Evolutionary conservation across 495 filamentous ascomycete species (phyloP), one percentile per base, ranked within the genome.

Genomic region (Hamigera avellanea): DNA sequence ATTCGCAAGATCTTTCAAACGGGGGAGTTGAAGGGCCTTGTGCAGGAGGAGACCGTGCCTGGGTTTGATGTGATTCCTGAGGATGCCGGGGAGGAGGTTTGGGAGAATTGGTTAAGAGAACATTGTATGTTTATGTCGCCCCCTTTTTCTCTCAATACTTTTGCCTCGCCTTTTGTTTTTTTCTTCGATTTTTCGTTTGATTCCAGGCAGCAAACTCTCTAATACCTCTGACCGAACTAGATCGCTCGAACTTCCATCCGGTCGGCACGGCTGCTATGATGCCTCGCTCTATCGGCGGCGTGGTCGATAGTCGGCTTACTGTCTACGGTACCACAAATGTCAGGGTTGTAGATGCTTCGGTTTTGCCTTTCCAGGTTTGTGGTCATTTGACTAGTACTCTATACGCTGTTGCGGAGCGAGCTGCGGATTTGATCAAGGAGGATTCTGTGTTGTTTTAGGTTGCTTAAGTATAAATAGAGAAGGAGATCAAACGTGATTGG

Each of bases 331-430:
- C 69, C n/a, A 46, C 57, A 16, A 64, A 68, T 10, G 50, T 77
- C 15, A 50, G 72, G 1, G 72, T 81, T 1, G 71, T 78, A 1
- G 75, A 72, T 43, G 69, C 72, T 0, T 61, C 68, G 21, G 49
- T 78, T 14, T 57, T 69, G 21, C 72, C 72, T 5, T 50, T 70
- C 38, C 61, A 67, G 42, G 56, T 71, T 6, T 62, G 67, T 29
- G 67, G 64, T 1, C 67, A 78, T 45, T 41, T 69, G 29, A 51
- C 61, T 34, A 66, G 60, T 12, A 72, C 70, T 0, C 48, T 76
- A 3, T 78, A 75, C 54, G 72, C 69, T 2, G 60, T 75, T 39
- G 70, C 69, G 2, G 75, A 79, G 56, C 67, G 66, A 37, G 73
- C 57, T 1, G 65, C 72, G 3, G 54, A 63, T 40, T 49, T 75